These are phyloP conservation scores for Erythrobasidium hasegawianum DNA, from an alignment of 1,284 basidiomycete genomes.

Conservation along the genomic window DNA sequence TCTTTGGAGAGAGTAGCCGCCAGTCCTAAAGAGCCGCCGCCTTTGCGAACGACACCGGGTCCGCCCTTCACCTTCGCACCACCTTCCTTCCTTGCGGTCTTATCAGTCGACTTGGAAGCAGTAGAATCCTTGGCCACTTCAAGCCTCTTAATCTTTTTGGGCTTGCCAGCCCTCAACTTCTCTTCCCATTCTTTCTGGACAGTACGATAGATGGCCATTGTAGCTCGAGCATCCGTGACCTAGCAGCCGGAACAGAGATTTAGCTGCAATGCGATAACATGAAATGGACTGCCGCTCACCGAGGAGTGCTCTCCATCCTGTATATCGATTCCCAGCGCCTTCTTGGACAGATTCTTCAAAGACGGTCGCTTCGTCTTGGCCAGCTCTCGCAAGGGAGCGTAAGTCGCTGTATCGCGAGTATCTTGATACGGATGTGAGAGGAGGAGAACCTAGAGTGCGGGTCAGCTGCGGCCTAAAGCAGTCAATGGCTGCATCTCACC, in stretches of 20 bases:
- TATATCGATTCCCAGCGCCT: slow-evolving; percentile 77
- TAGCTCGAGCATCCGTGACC: slow-evolving; percentile 89
- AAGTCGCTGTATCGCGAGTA: slow-evolving; percentile 77
- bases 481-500: no score
- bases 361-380: slow-evolving; percentile 63
- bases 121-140: slow-evolving; percentile 5
- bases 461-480: no score
- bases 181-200: slow-evolving; percentile 81
- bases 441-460: slow-evolving; percentile 64
- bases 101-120: background rate
- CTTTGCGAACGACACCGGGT: background rate
- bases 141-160: slow-evolving; percentile 7
- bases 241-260: slow-evolving; percentile 47
- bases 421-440: slow-evolving; percentile 77
- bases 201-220: slow-evolving; percentile 91
- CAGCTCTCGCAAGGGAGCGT: slow-evolving; percentile 55
- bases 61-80: background rate
- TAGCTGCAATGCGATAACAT: background rate
- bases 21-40: background rate
- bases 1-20: background rate
- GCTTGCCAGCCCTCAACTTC: slow-evolving; percentile 42
- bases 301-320: slow-evolving; percentile 84
- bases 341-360: slow-evolving; percentile 72
- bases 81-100: background rate
- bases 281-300: slow-evolving; percentile 56